Evolutionary conservation across 305 asterid species (phyloP).

Genomic region (Ajuga reptans): DNA sequence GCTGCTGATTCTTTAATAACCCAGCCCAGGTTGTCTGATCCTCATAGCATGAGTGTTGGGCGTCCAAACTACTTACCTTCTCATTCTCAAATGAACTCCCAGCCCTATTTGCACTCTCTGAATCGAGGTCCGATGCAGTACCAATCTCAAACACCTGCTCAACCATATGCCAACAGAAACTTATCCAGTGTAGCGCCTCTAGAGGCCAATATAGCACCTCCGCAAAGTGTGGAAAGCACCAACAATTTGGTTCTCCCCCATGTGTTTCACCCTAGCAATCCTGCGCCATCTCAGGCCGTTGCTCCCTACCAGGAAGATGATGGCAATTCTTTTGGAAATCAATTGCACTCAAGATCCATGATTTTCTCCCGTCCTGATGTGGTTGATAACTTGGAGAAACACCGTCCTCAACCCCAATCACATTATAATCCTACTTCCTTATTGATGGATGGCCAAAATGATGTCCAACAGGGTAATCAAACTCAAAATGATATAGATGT

Average conservation of each 20-base stretch:
- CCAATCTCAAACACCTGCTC: conserved; percentile 35
- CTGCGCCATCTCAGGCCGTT: conserved; percentile 27
- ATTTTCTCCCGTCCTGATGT: conserved; percentile 21
- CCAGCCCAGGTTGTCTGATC: conserved; percentile 22
- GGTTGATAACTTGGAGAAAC: conserved; percentile 21
- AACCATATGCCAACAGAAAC: conserved; percentile 20
- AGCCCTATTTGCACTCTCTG: conserved; percentile 17
- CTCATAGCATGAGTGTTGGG: conserved; percentile 9
- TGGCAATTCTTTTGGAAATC: conserved; percentile 18
- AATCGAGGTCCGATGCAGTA: conserved; percentile 19
- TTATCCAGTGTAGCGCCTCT: conserved; percentile 17
- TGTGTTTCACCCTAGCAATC: conserved; percentile 21
- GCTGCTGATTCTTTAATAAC: conserved; percentile 17
- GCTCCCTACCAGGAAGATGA: conserved; percentile 20
- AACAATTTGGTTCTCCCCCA: conserved; percentile 12
- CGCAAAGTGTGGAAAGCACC: conserved; percentile 16
- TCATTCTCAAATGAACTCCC: conserved; percentile 18
- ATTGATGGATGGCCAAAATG: conserved; percentile 20
- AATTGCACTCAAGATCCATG: conserved; percentile 20
- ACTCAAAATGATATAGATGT: conserved; percentile 23
- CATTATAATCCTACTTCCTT: conserved; percentile 18
- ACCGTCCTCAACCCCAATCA: conserved; percentile 30
- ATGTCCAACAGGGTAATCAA: conserved; percentile 27
- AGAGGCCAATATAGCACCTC: conserved; percentile 21
- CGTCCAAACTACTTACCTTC: conserved; percentile 15